A percentile compares a stretch with the other conserved stretches of the same genome.
Conservation (phyloP, 192 early-diverging fungal species). For the Coemansia sp. region DNA sequence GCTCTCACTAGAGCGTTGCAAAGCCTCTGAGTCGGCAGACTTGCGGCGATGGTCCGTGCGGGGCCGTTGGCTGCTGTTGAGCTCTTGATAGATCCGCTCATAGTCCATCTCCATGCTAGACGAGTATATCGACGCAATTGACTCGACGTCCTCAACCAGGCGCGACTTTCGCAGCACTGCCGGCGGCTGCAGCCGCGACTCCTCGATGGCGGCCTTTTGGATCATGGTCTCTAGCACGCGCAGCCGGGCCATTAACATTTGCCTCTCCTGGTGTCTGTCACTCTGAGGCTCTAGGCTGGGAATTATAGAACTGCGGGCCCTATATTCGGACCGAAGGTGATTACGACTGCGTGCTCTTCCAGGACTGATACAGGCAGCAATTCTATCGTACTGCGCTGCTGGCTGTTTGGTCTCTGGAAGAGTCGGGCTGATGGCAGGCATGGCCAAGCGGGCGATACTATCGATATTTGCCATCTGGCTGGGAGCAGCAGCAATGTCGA, state of each 20-base stretch:
- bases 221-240: constrained; percentile 48
- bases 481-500: not conserved
- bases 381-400: constrained; percentile 1
- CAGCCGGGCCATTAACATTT: constrained; percentile 26
- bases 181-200: constrained; percentile 42
- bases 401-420: not conserved
- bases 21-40: not conserved
- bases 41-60: constrained; percentile 2
- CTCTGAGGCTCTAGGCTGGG: not conserved
- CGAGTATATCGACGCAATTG: constrained; percentile 39
- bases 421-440: not conserved
- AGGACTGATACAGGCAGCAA: constrained; percentile 32
- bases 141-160: constrained; percentile 28
- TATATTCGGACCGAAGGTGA: constrained; percentile 9
- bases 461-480: not conserved
- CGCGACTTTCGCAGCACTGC: constrained; percentile 19
- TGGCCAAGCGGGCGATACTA: not conserved
- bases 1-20: not conserved
- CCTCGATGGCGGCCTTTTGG: constrained; percentile 37
- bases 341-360: constrained; percentile 22
- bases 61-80: constrained; percentile 12
- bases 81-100: constrained; percentile 29
- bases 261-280: constrained; percentile 20
- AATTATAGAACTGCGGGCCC: constrained; percentile 18
- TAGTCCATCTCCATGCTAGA: constrained; percentile 44